phyloP scores from a whole-genome alignment of 192 early-diverging fungal species.

The Rhizophlyctis rosea region DNA sequence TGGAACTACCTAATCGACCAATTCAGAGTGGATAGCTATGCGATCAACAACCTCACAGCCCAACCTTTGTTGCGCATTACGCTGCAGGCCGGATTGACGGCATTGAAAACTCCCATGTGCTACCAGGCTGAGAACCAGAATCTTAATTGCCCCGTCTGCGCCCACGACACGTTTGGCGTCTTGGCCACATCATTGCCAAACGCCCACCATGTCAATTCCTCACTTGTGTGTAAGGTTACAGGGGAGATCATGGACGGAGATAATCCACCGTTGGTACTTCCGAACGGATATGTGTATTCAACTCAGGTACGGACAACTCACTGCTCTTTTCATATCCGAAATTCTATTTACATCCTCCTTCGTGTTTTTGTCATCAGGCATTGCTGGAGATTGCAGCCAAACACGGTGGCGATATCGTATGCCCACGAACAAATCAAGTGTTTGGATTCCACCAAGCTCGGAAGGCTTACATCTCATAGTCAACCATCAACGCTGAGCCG shows the following conservation, averaged over 20 bases:
- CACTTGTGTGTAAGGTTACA: conserved; percentile 86
- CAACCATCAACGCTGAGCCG: too few species aligned
- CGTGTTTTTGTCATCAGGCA: conserved; percentile 19
- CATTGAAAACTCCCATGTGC: conserved; percentile 88
- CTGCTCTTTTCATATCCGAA: neutral
- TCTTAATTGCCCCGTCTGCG: conserved; percentile 95
- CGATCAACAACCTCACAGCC: conserved; percentile 81
- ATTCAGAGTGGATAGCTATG: conserved; percentile 84
- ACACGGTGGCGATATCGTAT: conserved; percentile 34
- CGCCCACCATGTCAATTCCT: conserved; percentile 94
- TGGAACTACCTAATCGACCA: conserved; percentile 77
- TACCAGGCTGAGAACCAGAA: conserved; percentile 71
- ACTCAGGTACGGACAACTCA: conserved; percentile 69
- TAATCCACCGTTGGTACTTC: conserved; percentile 92
- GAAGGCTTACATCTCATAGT: conserved; percentile 40
- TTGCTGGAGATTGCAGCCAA: conserved; percentile 38
- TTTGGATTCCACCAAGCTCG: conserved; percentile 30
- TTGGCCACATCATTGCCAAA: conserved; percentile 83
- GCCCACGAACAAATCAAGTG: conserved; percentile 30
- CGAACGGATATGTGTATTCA: conserved; percentile 96
- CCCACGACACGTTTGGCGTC: conserved; percentile 73
- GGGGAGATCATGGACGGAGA: conserved; percentile 95
- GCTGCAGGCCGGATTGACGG: conserved; percentile 93
- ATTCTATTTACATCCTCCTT: neutral
- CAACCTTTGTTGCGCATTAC: conserved; percentile 83